phyloP scores from a whole-genome alignment of 805 yeast genomes.

The Candida nanaspora region DNA sequence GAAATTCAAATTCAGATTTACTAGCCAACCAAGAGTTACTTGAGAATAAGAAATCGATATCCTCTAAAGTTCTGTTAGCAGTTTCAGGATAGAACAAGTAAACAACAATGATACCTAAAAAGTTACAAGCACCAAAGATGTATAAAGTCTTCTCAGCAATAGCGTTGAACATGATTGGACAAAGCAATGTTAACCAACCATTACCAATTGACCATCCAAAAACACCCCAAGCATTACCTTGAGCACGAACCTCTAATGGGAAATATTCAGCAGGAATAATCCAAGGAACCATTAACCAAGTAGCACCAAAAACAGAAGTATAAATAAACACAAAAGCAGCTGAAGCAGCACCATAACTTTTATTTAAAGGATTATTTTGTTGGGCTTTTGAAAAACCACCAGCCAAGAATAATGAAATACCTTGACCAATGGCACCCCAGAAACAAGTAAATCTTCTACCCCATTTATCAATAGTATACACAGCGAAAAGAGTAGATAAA shows the following conservation, averaged over 20 bases:
- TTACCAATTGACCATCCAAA: conserved; percentile 25
- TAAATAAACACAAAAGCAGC: conserved; percentile 29
- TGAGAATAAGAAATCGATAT: conserved; percentile 17
- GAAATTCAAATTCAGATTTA: conserved; percentile 9
- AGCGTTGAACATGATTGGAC: conserved; percentile 23
- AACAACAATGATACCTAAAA: conserved; percentile 8
- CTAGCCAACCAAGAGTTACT: conserved; percentile 6
- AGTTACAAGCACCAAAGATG: conserved; percentile 24
- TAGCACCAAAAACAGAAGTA: conserved; percentile 27
- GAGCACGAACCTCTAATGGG: conserved; percentile 19
- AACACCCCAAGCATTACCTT: conserved; percentile 21
- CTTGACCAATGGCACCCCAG: conserved; percentile 27
- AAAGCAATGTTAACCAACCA: conserved; percentile 27
- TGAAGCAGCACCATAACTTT: conserved; percentile 26
- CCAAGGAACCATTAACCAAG: conserved; percentile 18
- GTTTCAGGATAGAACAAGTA: conserved; percentile 48
- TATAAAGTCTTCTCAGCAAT: conserved; percentile 25
- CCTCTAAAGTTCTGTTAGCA: conserved; percentile 52
- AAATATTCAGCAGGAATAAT: conserved; percentile 17
- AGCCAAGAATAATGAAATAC: conserved; percentile 36
- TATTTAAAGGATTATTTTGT: conserved; percentile 16
- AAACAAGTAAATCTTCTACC: conserved; percentile 40
- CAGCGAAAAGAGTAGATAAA: conserved; percentile 21
- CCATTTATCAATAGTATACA: conserved; percentile 25
- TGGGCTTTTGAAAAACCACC: conserved; percentile 26